These are phyloP conservation scores for Encephalitozoon intestinalis DNA, from an alignment of 371 early-diverging fungal species.

Conservation along the genomic window DNA sequence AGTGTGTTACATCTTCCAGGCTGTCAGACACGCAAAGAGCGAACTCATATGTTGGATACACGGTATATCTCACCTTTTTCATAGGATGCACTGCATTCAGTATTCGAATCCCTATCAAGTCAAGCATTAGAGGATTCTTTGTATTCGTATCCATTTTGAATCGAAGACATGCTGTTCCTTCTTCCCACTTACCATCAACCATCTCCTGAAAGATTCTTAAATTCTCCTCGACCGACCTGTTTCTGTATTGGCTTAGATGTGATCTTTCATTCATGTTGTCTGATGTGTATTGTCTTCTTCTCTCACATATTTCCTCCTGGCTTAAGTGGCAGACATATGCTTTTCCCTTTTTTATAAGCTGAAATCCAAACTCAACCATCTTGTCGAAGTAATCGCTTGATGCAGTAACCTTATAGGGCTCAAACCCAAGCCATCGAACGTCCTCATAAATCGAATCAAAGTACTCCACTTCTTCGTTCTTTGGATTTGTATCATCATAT, in stretches of 20 bases:
- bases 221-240: constrained; percentile 81
- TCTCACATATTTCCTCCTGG: constrained; percentile 75
- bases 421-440: constrained; percentile 90
- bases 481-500: constrained; percentile 97
- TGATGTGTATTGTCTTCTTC: constrained; percentile 15
- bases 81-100: constrained; percentile 73
- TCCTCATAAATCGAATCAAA: constrained; percentile 85
- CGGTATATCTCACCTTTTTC: constrained; percentile 84
- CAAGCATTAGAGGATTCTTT: constrained; percentile 97
- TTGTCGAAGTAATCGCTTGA: constrained; percentile 82
- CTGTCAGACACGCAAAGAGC: constrained; percentile 96
- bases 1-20: constrained; percentile 97
- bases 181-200: constrained; percentile 85
- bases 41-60: constrained; percentile 98
- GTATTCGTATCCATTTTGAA: constrained; percentile 94
- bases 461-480: constrained; percentile 88
- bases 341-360: constrained; percentile 71
- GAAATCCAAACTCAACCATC: constrained; percentile 52
- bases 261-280: constrained; percentile 6
- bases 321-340: constrained; percentile 95
- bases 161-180: constrained; percentile 80
- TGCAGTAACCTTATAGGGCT: constrained; percentile 81
- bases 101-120: constrained; percentile 90
- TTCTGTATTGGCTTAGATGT: constrained; percentile 82
- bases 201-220: constrained; percentile 84